A percentile compares a stretch with the other conserved stretches of the same genome.
Conservation (phyloP, 2,329 filamentous ascomycete genomes). For the Neopestalotiopsis rosae region DNA sequence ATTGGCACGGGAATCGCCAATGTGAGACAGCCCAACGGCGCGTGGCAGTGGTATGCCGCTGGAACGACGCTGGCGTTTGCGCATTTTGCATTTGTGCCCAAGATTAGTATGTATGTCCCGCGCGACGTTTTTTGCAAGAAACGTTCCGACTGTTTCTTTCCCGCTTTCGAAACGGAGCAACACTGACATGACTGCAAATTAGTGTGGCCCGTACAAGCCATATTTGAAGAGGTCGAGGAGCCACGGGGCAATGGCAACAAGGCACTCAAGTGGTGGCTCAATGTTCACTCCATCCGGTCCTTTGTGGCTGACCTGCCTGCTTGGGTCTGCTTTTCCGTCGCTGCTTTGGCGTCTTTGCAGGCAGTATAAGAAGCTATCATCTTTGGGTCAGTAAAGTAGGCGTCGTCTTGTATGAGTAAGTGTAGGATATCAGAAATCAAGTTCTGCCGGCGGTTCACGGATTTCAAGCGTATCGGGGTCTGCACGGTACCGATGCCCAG, state of each 20-base stretch:
- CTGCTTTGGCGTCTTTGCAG: slow-evolving; percentile 31
- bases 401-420: not conserved
- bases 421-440: not conserved
- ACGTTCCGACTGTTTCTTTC: not conserved
- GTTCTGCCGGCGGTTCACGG: no score
- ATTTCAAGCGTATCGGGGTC: no score
- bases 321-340: slow-evolving; percentile 37
- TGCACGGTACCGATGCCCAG: no score
- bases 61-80: slow-evolving; percentile 34
- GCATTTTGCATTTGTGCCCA: slow-evolving; percentile 39
- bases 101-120: slow-evolving; percentile 23
- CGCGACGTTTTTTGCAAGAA: not conserved
- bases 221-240: slow-evolving; percentile 27
- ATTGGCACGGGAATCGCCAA: slow-evolving; percentile 34
- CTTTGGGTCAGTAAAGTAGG: not conserved
- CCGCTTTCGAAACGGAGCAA: not conserved
- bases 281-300: slow-evolving; percentile 33
- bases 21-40: slow-evolving; percentile 23
- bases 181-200: no score
- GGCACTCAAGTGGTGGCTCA: slow-evolving; percentile 34
- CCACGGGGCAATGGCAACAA: slow-evolving; percentile 27
- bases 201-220: slow-evolving; percentile 32
- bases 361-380: slow-evolving; percentile 17
- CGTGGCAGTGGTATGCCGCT: slow-evolving; percentile 35
- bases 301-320: slow-evolving; percentile 35